Conservation (phyloP, 768 basidiomycete genomes). For the Termitomyces sp. region DNA sequence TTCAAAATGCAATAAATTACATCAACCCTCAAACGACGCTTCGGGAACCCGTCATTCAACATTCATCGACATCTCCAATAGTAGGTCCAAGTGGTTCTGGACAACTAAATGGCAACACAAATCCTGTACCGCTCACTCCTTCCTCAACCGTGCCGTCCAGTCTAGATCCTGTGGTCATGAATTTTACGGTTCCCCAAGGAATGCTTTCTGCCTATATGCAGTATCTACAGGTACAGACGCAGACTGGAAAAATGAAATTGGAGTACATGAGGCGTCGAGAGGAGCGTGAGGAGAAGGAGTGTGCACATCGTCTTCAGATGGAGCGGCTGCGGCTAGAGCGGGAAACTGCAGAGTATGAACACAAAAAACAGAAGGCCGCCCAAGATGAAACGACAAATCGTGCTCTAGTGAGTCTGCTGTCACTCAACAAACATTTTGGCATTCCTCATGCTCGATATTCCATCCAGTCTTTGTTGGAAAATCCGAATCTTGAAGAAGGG, state of each 20-base stretch:
- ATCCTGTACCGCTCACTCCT: slow-evolving; percentile 13
- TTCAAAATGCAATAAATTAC: slow-evolving; percentile 18
- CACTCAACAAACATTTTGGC: not conserved
- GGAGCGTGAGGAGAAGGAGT: slow-evolving; percentile 63
- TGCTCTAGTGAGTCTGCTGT: slow-evolving; percentile 43
- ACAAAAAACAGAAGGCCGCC: slow-evolving; percentile 40
- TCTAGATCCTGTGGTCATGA: slow-evolving; percentile 36
- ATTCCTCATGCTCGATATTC: not conserved
- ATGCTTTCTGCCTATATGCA: slow-evolving; percentile 54
- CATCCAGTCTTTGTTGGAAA: slow-evolving; percentile 50
- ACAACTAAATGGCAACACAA: slow-evolving; percentile 7
- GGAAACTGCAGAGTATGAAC: slow-evolving; percentile 52
- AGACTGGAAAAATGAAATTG: slow-evolving; percentile 63
- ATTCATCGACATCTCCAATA: slow-evolving; percentile 20
- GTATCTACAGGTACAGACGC: slow-evolving; percentile 59
- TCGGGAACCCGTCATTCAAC: slow-evolving; percentile 25
- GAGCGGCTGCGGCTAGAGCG: slow-evolving; percentile 50
- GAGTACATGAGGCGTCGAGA: slow-evolving; percentile 64
- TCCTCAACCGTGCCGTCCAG: slow-evolving; percentile 14
- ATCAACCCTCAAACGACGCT: slow-evolving; percentile 33
- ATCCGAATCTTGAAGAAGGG: slow-evolving; percentile 48
- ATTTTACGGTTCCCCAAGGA: slow-evolving; percentile 49
- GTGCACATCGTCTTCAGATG: slow-evolving; percentile 40
- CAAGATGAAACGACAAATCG: slow-evolving; percentile 56
- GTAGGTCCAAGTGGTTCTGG: slow-evolving; percentile 14